Evolutionary conservation across 2,329 filamentous ascomycete species (phyloP).

Genomic region (Apiospora hydei): DNA sequence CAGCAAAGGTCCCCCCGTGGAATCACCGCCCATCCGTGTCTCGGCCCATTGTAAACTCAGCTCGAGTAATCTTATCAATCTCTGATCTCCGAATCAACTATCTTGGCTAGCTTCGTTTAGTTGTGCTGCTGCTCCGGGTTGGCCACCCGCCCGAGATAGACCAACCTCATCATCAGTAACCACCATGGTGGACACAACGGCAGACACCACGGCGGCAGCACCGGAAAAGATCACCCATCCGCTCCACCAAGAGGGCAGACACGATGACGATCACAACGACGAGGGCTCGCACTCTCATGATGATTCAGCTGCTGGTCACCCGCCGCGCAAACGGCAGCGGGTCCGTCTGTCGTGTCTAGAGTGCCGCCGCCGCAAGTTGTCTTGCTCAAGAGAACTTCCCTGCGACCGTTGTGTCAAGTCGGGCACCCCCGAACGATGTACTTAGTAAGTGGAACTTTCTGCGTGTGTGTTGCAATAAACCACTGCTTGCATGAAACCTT

Average conservation of each 20-base stretch:
- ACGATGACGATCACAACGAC: conserved; percentile 36
- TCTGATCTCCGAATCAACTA: neutral
- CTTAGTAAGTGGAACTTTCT: conserved; percentile 46
- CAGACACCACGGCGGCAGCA: neutral
- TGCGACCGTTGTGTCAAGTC: conserved; percentile 70
- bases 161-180: neutral
- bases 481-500: neutral
- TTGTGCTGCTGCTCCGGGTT: neutral
- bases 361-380: conserved; percentile 66
- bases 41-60: neutral
- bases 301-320: conserved; percentile 35
- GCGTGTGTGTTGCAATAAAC: neutral
- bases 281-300: neutral
- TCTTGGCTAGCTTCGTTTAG: neutral
- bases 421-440: conserved; percentile 65
- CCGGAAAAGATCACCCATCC: conserved; percentile 4
- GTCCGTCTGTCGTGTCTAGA: conserved; percentile 67
- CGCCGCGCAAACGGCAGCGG: conserved; percentile 64
- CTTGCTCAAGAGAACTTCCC: conserved; percentile 67
- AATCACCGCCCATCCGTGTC: neutral
- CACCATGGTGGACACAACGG: conserved; percentile 19
- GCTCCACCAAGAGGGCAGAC: conserved; percentile 31
- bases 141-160: neutral
- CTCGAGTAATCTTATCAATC: conserved; percentile 7
- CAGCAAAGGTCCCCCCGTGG: neutral